phyloP scores from a whole-genome alignment of 2,329 filamentous ascomycete genomes.

The Chaetomiaceae sp. region DNA sequence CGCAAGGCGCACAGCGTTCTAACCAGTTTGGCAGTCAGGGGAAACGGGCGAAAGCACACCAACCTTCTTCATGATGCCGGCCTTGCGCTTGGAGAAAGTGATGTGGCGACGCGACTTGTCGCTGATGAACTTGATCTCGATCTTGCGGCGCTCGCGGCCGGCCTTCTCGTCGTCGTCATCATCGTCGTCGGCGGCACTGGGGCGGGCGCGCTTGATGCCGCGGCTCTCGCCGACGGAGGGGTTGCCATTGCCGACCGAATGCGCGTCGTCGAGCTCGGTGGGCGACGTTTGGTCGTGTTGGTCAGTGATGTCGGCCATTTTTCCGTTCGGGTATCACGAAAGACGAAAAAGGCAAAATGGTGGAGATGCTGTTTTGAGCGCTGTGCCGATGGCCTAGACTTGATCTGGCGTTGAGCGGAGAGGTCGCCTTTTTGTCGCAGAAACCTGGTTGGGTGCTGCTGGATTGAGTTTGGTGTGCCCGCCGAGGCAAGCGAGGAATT shows the following conservation, averaged over 20 bases:
- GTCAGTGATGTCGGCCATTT: slow-evolving; percentile 75
- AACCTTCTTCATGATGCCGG: slow-evolving; percentile 99
- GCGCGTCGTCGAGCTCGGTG: slow-evolving; percentile 65
- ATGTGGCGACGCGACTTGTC: slow-evolving; percentile 99
- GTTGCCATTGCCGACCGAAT: slow-evolving; percentile 68
- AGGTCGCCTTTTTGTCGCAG: slow-evolving; percentile 45
- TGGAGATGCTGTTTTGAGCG: slow-evolving; percentile 61
- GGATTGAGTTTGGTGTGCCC: slow-evolving; percentile 43
- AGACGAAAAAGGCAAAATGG: slow-evolving; percentile 47
- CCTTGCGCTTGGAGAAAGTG: slow-evolving; percentile 99
- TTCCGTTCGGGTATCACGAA: slow-evolving; percentile 42
- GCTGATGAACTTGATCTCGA: slow-evolving; percentile 99
- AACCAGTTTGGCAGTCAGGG: background rate
- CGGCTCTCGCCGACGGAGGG: slow-evolving; percentile 60
- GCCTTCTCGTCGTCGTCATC: slow-evolving; percentile 98
- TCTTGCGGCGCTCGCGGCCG: slow-evolving; percentile 96
- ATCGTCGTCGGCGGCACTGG: slow-evolving; percentile 81
- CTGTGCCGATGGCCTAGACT: slow-evolving; percentile 62
- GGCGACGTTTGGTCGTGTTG: slow-evolving; percentile 72
- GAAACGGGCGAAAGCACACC: slow-evolving; percentile 29
- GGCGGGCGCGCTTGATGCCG: slow-evolving; percentile 83
- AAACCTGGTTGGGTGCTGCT: slow-evolving; percentile 50
- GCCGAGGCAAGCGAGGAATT: slow-evolving; percentile 43
- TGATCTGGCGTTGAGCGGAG: slow-evolving; percentile 55
- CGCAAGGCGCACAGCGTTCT: slow-evolving; percentile 14